Percentiles rank a stretch among this genome's conserved stretches.
Conservation (phyloP, 2,329 filamentous ascomycete genomes). For the Fusarium robinianum region DNA sequence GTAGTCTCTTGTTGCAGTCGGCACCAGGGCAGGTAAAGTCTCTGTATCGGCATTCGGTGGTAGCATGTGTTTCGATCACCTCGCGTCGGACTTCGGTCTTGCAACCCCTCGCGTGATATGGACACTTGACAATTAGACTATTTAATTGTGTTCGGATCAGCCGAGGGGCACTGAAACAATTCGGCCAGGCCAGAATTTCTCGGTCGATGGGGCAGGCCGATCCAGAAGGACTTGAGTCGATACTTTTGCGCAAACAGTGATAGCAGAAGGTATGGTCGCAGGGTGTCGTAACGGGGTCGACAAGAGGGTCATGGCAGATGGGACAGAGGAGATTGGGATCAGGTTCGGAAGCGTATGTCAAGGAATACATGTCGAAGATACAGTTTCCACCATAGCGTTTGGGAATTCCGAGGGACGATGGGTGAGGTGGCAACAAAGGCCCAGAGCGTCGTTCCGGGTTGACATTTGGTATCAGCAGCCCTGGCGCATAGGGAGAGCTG, state of each 20-base stretch:
- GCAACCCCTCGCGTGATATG: slow-evolving; percentile 58
- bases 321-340: slow-evolving; percentile 57
- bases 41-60: slow-evolving; percentile 60
- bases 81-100: slow-evolving; percentile 55
- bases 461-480: slow-evolving; percentile 28
- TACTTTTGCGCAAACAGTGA: slow-evolving; percentile 55
- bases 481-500: slow-evolving; percentile 18
- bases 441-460: slow-evolving; percentile 40
- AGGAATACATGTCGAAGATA: slow-evolving; percentile 51
- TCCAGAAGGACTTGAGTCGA: slow-evolving; percentile 46
- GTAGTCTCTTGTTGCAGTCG: slow-evolving; percentile 56
- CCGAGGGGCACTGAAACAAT: slow-evolving; percentile 48
- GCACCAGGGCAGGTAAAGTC: slow-evolving; percentile 60
- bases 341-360: slow-evolving; percentile 49
- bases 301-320: slow-evolving; percentile 64
- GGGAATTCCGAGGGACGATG: slow-evolving; percentile 46
- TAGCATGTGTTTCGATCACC: slow-evolving; percentile 59
- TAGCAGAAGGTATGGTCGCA: slow-evolving; percentile 71
- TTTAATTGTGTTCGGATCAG: slow-evolving; percentile 66
- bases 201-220: slow-evolving; percentile 63
- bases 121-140: slow-evolving; percentile 61
- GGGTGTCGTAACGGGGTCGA: slow-evolving; percentile 63
- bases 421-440: slow-evolving; percentile 43
- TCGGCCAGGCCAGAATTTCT: slow-evolving; percentile 46
- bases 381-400: slow-evolving; percentile 44